These are phyloP conservation scores for Incumbomyces delicatus DNA, from an alignment of 2,329 filamentous ascomycete genomes.

Conservation along the genomic window DNA sequence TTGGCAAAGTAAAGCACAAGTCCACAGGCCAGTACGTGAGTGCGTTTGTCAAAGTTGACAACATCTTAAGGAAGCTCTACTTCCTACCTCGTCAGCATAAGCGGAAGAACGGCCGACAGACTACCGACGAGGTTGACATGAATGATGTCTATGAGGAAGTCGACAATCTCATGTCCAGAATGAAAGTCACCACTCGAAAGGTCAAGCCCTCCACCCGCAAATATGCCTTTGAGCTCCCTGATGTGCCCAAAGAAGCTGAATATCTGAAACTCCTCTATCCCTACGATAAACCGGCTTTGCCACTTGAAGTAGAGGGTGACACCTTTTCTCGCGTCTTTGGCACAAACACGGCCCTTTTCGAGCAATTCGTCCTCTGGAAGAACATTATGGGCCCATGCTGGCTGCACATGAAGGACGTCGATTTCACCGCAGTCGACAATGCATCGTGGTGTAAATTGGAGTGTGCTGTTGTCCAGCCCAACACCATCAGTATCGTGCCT, in stretches of 20 bases:
- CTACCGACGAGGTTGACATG: constrained; percentile 72
- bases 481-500: constrained; percentile 59
- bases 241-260: constrained; percentile 76
- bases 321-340: constrained; percentile 94
- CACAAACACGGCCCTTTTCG: constrained; percentile 84
- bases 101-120: constrained; percentile 52
- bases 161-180: constrained; percentile 74
- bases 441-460: constrained; percentile 97
- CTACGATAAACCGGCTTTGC: constrained; percentile 69
- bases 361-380: constrained; percentile 98
- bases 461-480: constrained; percentile 68
- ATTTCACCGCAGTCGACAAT: constrained; percentile 78
- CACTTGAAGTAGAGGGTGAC: constrained; percentile 63
- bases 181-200: constrained; percentile 82
- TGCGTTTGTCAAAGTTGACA: constrained; percentile 93
- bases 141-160: constrained; percentile 84
- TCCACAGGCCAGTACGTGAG: constrained; percentile 69
- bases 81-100: constrained; percentile 72
- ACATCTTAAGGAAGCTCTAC: constrained; percentile 82
- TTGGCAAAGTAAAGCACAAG: constrained; percentile 92
- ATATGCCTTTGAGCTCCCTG: constrained; percentile 87
- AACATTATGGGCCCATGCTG: constrained; percentile 98
- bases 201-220: constrained; percentile 84
- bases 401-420: constrained; percentile 78
- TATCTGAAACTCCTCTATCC: constrained; percentile 96